phyloP scores from a whole-genome alignment of 495 filamentous ascomycete species.

The Cryomyces minteri region DNA sequence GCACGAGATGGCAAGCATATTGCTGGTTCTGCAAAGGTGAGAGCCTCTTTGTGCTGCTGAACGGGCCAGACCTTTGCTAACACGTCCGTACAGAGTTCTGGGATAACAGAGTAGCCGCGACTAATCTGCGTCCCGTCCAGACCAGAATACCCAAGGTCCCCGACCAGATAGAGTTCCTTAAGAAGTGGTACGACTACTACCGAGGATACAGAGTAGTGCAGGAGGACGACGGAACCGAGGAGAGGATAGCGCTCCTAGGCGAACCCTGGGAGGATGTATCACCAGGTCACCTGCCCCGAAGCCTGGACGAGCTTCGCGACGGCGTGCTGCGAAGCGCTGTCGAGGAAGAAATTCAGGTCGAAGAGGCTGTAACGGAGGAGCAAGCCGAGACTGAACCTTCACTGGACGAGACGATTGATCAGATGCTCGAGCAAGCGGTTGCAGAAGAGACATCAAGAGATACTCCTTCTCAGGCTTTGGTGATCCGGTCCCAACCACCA shows the following conservation, averaged over 20 bases:
- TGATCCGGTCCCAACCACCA: too few species aligned
- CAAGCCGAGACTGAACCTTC: conserved; percentile 4
- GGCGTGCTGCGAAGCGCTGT: background rate
- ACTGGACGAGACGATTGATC: conserved; percentile 18
- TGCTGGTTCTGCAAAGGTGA: conserved; percentile 27
- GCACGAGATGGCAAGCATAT: conserved; percentile 25
- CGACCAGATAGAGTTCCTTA: conserved; percentile 22
- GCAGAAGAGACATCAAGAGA: conserved; percentile 1
- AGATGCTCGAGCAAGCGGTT: conserved; percentile 13
- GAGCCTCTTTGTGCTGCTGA: background rate
- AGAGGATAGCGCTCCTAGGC: conserved; percentile 20
- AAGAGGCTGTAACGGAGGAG: conserved; percentile 1
- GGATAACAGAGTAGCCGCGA: conserved; percentile 18
- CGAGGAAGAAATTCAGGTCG: background rate
- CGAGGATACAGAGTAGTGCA: conserved; percentile 20
- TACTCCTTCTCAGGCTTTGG: too few species aligned
- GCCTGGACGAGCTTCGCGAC: conserved; percentile 17
- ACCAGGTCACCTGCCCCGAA: conserved; percentile 22
- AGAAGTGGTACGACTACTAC: conserved; percentile 26
- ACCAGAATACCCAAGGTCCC: conserved; percentile 22
- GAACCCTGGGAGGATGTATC: conserved; percentile 23
- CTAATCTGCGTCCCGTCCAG: conserved; percentile 11
- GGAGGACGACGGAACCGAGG: conserved; percentile 18
- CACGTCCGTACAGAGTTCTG: conserved; percentile 22
- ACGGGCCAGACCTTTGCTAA: background rate